Evolutionary conservation across 1,139 yeast species (phyloP), one percentile per base, ranked within the genome.

Genomic region (Nematodospora anomalae): DNA sequence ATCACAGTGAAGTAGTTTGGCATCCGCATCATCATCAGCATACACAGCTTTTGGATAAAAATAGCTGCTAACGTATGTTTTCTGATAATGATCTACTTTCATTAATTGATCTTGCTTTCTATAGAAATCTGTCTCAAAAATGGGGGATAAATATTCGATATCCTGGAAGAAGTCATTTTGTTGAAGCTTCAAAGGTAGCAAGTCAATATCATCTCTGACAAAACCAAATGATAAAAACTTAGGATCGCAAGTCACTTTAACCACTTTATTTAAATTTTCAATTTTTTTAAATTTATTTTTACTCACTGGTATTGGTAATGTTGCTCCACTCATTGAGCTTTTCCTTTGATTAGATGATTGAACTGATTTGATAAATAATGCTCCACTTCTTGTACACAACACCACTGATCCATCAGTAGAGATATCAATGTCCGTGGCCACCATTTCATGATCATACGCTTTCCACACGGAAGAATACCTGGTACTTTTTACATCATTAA

Each of bases 381-480:
- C 71, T 0, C 96, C 96, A 38, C 79, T 77, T 25, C 69, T 59
- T 0, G 94, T 83, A 44, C 86, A 76, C 1, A 88, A 56, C 1
- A 87, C 64, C 1, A 86, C 58, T 0, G 87, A 78, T 0, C 95
- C 95, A 50, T 83, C 87, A 18, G 62, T 67, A 1, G 85, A 76
- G 30, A 83, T 71, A 53, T 80, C 92, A 27, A 84, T 74, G 58
- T 86, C 95, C 2, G 69, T 59, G 1, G 65, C 68, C 42, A 66
- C 60, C 66, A 78, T 61, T 41, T 74, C 79, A 11, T 58, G 57
- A 36, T 74, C 75, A 39, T 74, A 71, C 1, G 83, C 79, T 33
- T 62, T 68, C 86, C 86, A 80, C 4, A 75, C 57, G 2, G 58
- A 55, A 1, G 46, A 39, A 46, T 68, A 77, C 41, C 62, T 71